phyloP scores from a whole-genome alignment of 108 stramenopile species.

The Pelagomonas calceolata region DNA sequence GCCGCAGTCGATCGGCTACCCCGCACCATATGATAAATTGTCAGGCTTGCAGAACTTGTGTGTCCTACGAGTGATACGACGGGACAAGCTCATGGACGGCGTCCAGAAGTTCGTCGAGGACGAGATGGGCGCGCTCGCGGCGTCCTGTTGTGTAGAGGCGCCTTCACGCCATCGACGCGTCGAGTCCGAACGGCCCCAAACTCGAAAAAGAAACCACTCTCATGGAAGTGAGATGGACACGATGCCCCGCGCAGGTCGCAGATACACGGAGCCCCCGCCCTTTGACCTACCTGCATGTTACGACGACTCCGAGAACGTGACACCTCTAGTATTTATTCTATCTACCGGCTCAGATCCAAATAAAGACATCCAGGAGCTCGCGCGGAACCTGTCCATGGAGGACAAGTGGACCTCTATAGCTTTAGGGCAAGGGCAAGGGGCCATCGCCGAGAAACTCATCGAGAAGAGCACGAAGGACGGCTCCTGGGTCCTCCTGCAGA shows the following conservation, averaged over 20 bases:
- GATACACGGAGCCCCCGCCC: conserved; percentile 39
- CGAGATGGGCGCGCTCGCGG: conserved; percentile 31
- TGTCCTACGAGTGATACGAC: conserved; percentile 36
- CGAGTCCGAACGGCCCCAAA: too few species aligned
- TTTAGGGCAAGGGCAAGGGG: conserved; percentile 51
- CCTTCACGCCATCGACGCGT: too few species aligned
- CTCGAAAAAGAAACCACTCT: too few species aligned
- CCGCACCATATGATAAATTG: conserved; percentile 28
- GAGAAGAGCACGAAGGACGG: conserved; percentile 36
- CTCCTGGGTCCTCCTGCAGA: conserved; percentile 50
- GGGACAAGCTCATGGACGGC: conserved; percentile 44
- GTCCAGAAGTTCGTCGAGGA: conserved; percentile 42
- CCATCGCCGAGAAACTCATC: conserved; percentile 35
- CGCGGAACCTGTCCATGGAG: conserved; percentile 25
- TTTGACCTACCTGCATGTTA: conserved; percentile 46
- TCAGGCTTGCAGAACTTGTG: conserved; percentile 36
- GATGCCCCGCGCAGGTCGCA: too few species aligned
- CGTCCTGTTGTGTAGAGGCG: too few species aligned
- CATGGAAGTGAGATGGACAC: too few species aligned
- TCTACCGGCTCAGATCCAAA: conserved; percentile 51
- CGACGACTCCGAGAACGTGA: conserved; percentile 34
- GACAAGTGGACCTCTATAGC: conserved; percentile 38
- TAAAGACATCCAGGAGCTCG: conserved; percentile 42
- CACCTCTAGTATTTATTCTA: conserved; percentile 52
- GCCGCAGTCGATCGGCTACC: conserved; percentile 33